Evolutionary conservation across 2,329 filamentous ascomycete genomes (phyloP).

Genomic region (Penicillium vulpinum): DNA sequence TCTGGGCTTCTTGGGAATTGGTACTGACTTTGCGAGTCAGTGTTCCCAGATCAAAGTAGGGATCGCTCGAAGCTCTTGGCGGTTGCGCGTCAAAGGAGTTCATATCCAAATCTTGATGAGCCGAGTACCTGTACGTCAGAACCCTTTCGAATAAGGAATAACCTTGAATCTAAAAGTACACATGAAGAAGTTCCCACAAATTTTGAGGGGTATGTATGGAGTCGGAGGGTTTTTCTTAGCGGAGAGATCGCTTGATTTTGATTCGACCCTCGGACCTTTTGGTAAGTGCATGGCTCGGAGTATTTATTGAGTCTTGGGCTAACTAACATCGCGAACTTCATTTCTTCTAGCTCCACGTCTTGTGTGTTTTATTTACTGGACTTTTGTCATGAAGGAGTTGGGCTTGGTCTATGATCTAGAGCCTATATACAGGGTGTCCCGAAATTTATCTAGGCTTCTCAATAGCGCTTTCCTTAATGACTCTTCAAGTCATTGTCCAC

Average conservation of each 20-base stretch:
- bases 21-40: constrained; percentile 37
- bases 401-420: not conserved
- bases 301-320: not conserved
- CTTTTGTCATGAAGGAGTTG: no score
- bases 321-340: not conserved
- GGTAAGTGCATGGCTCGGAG: not conserved
- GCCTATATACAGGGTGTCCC: not conserved
- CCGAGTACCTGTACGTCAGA: not conserved
- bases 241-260: constrained; percentile 4
- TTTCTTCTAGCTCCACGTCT: not conserved
- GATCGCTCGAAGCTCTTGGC: constrained; percentile 18
- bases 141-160: not conserved
- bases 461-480: not conserved
- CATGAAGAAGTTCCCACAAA: not conserved
- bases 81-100: not conserved
- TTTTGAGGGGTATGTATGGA: constrained; percentile 6
- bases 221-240: constrained; percentile 16
- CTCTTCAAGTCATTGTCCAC: constrained; percentile 40
- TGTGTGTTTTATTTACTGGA: not conserved
- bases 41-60: constrained; percentile 33
- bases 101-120: constrained; percentile 3
- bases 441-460: not conserved
- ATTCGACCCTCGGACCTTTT: constrained; percentile 13
- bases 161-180: constrained; percentile 1
- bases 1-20: constrained; percentile 28